A percentile compares a stretch with the other conserved stretches of the same genome.
These are phyloP conservation scores for Pseudofabraea citricarpa DNA, from an alignment of 2,329 filamentous ascomycete species.

Conservation along the genomic window DNA sequence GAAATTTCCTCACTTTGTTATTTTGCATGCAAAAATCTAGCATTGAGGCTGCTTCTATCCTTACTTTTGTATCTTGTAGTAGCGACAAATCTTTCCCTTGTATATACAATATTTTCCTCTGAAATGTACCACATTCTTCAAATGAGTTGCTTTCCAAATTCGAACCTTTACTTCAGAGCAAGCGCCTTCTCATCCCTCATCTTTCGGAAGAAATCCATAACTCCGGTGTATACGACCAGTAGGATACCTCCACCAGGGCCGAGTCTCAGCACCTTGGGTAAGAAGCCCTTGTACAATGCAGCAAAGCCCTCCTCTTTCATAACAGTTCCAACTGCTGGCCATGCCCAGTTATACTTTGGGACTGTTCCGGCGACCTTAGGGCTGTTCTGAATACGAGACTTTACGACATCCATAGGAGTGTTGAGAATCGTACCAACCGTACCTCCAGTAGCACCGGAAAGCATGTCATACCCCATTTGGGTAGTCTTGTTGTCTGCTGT, in stretches of 20 bases:
- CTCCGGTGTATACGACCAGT: slow-evolving; percentile 79
- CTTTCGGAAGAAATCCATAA: slow-evolving; percentile 89
- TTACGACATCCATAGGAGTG: slow-evolving; percentile 95
- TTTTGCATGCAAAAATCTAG: too few species aligned
- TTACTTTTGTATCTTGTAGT: neutral
- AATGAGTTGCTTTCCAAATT: neutral
- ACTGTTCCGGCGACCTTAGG: slow-evolving; percentile 73
- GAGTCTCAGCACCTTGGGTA: slow-evolving; percentile 84
- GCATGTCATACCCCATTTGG: slow-evolving; percentile 81
- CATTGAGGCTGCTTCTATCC: too few species aligned
- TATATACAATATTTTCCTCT: neutral
- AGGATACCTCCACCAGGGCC: slow-evolving; percentile 64
- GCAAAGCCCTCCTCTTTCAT: slow-evolving; percentile 88
- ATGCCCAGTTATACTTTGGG: slow-evolving; percentile 99
- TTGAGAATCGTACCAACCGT: slow-evolving; percentile 89
- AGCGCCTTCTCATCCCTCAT: slow-evolving; percentile 29
- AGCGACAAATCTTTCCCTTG: neutral
- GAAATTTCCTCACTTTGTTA: too few species aligned
- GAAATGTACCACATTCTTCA: neutral
- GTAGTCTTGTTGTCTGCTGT: slow-evolving; percentile 72
- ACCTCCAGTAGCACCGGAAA: slow-evolving; percentile 83
- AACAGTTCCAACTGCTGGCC: slow-evolving; percentile 78
- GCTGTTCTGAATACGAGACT: slow-evolving; percentile 95
- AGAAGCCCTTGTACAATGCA: slow-evolving; percentile 95
- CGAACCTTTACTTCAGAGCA: neutral